Evolutionary conservation across 2,329 filamentous ascomycete species (phyloP), one percentile per base, ranked within the genome.

Genomic region (Xylaria sp.): DNA sequence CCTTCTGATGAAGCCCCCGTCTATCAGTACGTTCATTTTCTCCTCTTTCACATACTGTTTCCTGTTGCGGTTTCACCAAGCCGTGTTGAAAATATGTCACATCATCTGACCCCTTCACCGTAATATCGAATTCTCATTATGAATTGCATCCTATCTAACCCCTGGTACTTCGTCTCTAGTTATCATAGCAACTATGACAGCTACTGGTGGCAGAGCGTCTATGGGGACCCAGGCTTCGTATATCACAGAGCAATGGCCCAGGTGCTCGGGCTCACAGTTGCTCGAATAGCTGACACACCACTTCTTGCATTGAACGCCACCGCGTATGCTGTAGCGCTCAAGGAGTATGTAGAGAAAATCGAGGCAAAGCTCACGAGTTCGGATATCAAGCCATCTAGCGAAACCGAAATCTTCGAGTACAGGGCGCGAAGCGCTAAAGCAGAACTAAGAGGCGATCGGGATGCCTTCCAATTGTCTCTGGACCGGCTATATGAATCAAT

Each of bases 181-280:
- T 97, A 97, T 80, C 94, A 97, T 82, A 91, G 90, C 79, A 97
- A 97, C 83, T 97, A 97, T 80, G 94, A 97, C 79, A 93, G 90
- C 76, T 96, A 94, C 79, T 85, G 91, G 80, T 97, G 94, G 94
- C 97, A 97, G 93, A 86, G 90, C 64, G 88, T 86, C 28, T 96
- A 88, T 71, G 94, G 93, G 51, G 94, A 97, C 75, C 85, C 85
- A 1, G 87, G 84, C 25, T 90, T 89, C 66, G 82, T 86, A 55
- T 92, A 93, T 75, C 92, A 93, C 79, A 79, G 84, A 69, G 84
- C 90, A 57, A 88, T 90, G 82, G 86, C 91, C 2, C 90, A 92
- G 77, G 78, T 94, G 13, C 84, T 91, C 54, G 88, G 86, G 20
- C 77, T 93, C 51, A 81, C 90, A 25, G 83, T 89, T 0, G 88